phyloP scores from a whole-genome alignment of 2,329 filamentous ascomycete species.

The Neodidymelliopsis sp. region DNA sequence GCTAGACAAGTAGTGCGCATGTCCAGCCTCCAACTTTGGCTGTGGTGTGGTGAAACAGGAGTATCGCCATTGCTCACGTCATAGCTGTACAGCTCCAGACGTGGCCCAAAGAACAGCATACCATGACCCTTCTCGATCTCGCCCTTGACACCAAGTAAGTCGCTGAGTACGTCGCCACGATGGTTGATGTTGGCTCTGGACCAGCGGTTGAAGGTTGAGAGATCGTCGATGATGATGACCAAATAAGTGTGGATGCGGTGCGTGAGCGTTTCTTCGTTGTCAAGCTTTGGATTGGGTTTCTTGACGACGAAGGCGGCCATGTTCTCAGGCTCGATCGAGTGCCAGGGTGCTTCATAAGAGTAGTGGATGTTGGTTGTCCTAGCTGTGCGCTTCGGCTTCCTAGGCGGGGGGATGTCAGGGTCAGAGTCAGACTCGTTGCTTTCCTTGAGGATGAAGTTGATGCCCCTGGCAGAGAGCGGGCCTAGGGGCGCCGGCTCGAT shows the following conservation, averaged over 20 bases:
- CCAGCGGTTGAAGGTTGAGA: slow-evolving; percentile 19
- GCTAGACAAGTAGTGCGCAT: slow-evolving; percentile 8
- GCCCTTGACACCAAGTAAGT: slow-evolving; percentile 23
- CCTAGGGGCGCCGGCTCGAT: slow-evolving; percentile 20
- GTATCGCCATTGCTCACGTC: slow-evolving; percentile 6
- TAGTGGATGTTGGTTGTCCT: background rate
- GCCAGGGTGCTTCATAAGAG: slow-evolving; percentile 1
- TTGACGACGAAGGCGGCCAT: slow-evolving; percentile 32
- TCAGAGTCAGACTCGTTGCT: slow-evolving; percentile 13
- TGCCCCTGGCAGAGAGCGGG: slow-evolving; percentile 18
- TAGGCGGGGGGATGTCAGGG: background rate
- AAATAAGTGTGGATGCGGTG: slow-evolving; percentile 28
- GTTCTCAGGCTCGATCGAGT: slow-evolving; percentile 19
- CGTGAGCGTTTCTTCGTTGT: background rate
- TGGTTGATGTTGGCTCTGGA: slow-evolving; percentile 16
- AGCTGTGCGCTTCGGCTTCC: slow-evolving; percentile 7
- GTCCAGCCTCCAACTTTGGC: slow-evolving; percentile 16
- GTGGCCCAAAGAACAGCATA: slow-evolving; percentile 35
- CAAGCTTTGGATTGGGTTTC: background rate
- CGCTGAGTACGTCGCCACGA: slow-evolving; percentile 32
- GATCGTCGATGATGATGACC: slow-evolving; percentile 35
- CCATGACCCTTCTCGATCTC: slow-evolving; percentile 26
- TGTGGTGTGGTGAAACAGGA: background rate
- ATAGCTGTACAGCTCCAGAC: slow-evolving; percentile 36
- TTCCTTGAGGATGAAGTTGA: slow-evolving; percentile 24